Percentiles rank a stretch among this genome's conserved stretches.
phyloP scores from a whole-genome alignment of 495 filamentous ascomycete species.

The Aspergillus baeticus region DNA sequence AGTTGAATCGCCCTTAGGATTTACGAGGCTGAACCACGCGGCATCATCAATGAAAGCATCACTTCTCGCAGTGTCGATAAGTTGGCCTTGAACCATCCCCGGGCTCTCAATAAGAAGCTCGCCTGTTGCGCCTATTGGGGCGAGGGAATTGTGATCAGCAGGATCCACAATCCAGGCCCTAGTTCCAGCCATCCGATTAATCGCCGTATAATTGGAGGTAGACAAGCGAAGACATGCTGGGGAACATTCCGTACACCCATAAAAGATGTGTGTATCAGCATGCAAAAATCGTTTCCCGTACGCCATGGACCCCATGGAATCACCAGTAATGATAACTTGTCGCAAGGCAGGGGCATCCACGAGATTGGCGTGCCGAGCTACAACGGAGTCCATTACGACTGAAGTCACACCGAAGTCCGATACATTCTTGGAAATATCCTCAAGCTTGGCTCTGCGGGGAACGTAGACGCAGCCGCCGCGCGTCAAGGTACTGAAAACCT shows the following conservation, averaged over 20 bases:
- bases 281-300: slow-evolving; percentile 11
- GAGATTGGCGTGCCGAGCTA: slow-evolving; percentile 13
- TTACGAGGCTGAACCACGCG: not conserved
- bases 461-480: slow-evolving; percentile 46
- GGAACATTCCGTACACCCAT: slow-evolving; percentile 37
- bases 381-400: slow-evolving; percentile 32
- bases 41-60: not conserved
- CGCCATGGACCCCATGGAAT: slow-evolving; percentile 7
- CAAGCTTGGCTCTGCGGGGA: slow-evolving; percentile 29
- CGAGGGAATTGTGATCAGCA: slow-evolving; percentile 47
- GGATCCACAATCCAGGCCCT: slow-evolving; percentile 58
- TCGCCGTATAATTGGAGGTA: not conserved
- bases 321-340: slow-evolving; percentile 19
- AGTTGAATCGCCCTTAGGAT: not conserved
- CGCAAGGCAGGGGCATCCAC: slow-evolving; percentile 19
- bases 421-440: slow-evolving; percentile 29
- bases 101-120: slow-evolving; percentile 63
- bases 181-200: slow-evolving; percentile 1
- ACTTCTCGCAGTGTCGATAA: not conserved
- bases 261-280: slow-evolving; percentile 28
- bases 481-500: slow-evolving; percentile 39
- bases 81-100: slow-evolving; percentile 11
- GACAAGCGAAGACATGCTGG: slow-evolving; percentile 25
- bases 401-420: slow-evolving; percentile 32
- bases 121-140: slow-evolving; percentile 57